phyloP scores from a whole-genome alignment of 805 yeast genomes.

The Candida broadrunensis region DNA sequence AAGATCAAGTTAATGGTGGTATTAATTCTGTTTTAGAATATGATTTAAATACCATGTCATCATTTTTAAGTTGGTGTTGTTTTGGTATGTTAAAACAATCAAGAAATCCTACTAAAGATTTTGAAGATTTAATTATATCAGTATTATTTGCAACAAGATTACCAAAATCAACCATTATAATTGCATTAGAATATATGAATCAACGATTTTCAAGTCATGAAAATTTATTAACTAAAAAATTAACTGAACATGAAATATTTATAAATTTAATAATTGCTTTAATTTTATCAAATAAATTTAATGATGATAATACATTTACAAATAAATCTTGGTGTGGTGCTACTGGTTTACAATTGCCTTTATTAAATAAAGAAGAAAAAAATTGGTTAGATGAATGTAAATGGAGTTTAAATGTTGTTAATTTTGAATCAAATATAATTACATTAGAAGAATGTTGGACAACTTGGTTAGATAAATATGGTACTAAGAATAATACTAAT shows the following conservation, averaged over 20 bases:
- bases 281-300: conserved; percentile 86
- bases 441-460: conserved; percentile 45
- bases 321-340: conserved; percentile 96
- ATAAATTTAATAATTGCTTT: conserved; percentile 63
- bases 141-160: conserved; percentile 85
- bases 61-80: conserved; percentile 72
- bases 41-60: conserved; percentile 73
- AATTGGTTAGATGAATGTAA: conserved; percentile 61
- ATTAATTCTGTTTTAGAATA: conserved; percentile 77
- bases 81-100: conserved; percentile 62
- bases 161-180: conserved; percentile 75
- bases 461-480: conserved; percentile 39
- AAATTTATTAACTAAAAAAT: background rate
- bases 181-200: conserved; percentile 76
- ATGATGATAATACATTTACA: conserved; percentile 95
- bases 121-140: conserved; percentile 57
- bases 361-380: conserved; percentile 66
- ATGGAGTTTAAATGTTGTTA: conserved; percentile 53
- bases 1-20: conserved; percentile 55
- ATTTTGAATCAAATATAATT: conserved; percentile 33
- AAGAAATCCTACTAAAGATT: conserved; percentile 42
- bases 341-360: conserved; percentile 66
- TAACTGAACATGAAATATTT: conserved; percentile 41
- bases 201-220: conserved; percentile 42
- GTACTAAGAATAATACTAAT: conserved; percentile 2